Conservation (phyloP, 2,329 filamentous ascomycete species). For the Rutstroemia sp. region DNA sequence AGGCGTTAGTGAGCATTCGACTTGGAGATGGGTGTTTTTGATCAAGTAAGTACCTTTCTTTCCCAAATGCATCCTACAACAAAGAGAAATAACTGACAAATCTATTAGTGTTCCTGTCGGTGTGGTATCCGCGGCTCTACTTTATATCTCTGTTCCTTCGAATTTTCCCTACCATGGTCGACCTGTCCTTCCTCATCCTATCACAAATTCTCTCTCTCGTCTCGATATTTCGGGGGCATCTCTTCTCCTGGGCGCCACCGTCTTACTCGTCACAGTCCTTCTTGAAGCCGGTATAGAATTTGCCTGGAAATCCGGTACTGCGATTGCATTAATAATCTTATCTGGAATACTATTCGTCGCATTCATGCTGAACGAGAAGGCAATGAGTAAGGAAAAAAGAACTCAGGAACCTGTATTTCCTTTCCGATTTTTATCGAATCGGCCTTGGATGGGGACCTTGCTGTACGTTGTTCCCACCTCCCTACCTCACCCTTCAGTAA, state of each 20-base stretch:
- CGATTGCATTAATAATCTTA: background rate
- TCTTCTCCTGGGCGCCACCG: background rate
- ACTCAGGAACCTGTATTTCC: background rate
- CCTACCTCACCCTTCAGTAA: background rate
- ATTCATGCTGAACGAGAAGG: background rate
- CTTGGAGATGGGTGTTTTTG: conserved; percentile 2
- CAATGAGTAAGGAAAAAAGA: background rate
- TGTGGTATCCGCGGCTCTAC: background rate
- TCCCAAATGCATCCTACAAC: no score
- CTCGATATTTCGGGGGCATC: background rate
- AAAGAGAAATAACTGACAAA: background rate
- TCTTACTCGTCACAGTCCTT: background rate
- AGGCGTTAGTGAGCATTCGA: background rate
- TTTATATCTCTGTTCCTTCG: background rate
- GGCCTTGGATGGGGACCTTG: background rate
- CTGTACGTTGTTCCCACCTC: background rate
- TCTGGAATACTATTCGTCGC: background rate
- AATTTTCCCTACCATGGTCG: background rate
- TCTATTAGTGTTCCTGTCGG: background rate
- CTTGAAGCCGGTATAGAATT: background rate
- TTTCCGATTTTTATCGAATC: background rate
- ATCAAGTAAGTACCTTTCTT: background rate
- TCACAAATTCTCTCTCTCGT: background rate
- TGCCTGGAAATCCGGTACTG: background rate
- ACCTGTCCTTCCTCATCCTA: background rate